Percentiles rank a stretch among this genome's conserved stretches.
These are phyloP conservation scores for Cyberlindnera veronae DNA, from an alignment of 805 yeast genomes.

Conservation along the genomic window DNA sequence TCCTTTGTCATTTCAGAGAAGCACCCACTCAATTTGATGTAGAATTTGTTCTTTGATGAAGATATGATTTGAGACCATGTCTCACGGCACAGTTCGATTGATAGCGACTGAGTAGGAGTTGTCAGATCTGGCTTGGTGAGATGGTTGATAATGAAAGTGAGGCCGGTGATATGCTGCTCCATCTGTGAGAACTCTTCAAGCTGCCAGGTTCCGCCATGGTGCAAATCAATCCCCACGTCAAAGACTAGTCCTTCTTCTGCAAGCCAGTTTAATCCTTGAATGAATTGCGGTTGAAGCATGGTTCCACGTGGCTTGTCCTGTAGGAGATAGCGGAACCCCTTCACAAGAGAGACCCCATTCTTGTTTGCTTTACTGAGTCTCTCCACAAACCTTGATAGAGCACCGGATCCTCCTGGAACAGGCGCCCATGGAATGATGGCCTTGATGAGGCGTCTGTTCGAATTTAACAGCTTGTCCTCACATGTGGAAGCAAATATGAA, in stretches of 20 bases:
- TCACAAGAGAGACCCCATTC: slow-evolving; percentile 21
- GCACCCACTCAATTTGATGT: slow-evolving; percentile 40
- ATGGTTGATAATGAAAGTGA: slow-evolving; percentile 39
- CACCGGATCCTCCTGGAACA: slow-evolving; percentile 31
- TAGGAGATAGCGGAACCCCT: slow-evolving; percentile 41
- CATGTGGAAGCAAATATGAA: slow-evolving; percentile 7
- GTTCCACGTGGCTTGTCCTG: slow-evolving; percentile 41
- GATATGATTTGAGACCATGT: slow-evolving; percentile 21
- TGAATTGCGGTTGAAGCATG: slow-evolving; percentile 29
- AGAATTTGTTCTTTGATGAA: slow-evolving; percentile 22
- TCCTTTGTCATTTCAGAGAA: slow-evolving; percentile 35
- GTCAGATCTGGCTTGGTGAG: slow-evolving; percentile 38
- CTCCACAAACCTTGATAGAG: slow-evolving; percentile 15
- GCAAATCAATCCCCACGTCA: slow-evolving; percentile 42
- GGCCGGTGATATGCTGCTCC: slow-evolving; percentile 27
- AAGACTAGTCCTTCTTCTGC: slow-evolving; percentile 30
- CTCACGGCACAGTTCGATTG: slow-evolving; percentile 26
- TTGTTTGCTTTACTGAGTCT: slow-evolving; percentile 15
- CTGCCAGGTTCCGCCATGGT: slow-evolving; percentile 38
- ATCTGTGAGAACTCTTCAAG: slow-evolving; percentile 34
- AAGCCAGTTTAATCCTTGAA: slow-evolving; percentile 35
- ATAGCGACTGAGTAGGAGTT: no score
- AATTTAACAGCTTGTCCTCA: background rate
- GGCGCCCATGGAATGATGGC: slow-evolving; percentile 47
- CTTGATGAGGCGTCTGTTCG: slow-evolving; percentile 9